Percentiles rank a stretch among this genome's conserved stretches.
Conservation (phyloP, 2,329 filamentous ascomycete genomes). For the Scedosporium aurantiacum region DNA sequence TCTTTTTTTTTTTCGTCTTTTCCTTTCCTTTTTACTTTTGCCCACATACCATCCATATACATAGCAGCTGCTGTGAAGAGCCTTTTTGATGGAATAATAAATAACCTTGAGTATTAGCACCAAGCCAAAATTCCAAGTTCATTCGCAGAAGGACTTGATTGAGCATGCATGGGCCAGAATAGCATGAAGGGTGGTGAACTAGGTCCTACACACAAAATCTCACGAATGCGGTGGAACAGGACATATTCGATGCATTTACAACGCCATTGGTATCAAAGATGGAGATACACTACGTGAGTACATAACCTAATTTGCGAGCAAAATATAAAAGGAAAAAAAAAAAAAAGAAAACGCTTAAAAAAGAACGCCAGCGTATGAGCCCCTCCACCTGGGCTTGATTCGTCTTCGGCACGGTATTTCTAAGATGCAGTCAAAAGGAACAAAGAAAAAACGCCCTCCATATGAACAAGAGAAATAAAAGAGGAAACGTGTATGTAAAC, state of each 20-base stretch:
- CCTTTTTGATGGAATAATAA: no score
- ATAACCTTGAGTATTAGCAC: no score
- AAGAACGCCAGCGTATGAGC: not conserved
- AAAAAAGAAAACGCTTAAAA: not conserved
- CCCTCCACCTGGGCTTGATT: not conserved
- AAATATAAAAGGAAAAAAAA: not conserved
- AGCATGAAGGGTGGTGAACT: no score
- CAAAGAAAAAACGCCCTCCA: conserved; percentile 1
- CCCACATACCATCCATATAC: no score
- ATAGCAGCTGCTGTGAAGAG: no score
- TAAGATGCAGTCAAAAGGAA: not conserved
- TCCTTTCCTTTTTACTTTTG: no score
- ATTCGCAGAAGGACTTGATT: no score
- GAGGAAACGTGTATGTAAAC: not conserved
- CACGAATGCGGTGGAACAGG: not conserved
- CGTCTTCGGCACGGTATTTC: not conserved
- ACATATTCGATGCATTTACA: not conserved
- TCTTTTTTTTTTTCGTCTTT: no score
- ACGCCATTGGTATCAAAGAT: not conserved
- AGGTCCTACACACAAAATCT: no score
- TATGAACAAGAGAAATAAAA: not conserved
- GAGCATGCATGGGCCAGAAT: no score
- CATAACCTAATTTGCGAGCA: not conserved
- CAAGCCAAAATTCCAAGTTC: no score
- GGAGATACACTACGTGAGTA: not conserved